These are phyloP conservation scores for Phaeosphaeria sp. DNA, from an alignment of 2,329 filamentous ascomycete genomes.

Conservation along the genomic window DNA sequence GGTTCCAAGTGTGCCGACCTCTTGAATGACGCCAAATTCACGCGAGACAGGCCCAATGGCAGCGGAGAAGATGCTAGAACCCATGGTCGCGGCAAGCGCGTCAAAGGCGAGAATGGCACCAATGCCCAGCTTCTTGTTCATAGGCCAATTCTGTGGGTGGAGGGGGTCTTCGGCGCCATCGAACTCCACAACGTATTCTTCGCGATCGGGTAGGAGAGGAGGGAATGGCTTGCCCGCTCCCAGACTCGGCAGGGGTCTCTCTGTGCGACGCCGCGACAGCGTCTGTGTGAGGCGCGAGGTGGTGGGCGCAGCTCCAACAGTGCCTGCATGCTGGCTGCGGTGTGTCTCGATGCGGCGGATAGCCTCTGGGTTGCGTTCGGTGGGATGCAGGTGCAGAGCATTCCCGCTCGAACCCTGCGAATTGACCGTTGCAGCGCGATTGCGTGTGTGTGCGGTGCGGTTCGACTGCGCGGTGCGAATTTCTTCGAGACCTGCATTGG, in stretches of 20 bases:
- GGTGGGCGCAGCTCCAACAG: slow-evolving; percentile 63
- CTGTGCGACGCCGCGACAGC: slow-evolving; percentile 43
- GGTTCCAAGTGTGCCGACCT: slow-evolving; percentile 44
- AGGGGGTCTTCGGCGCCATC: slow-evolving; percentile 82
- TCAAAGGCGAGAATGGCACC: slow-evolving; percentile 75
- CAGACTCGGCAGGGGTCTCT: slow-evolving; percentile 69
- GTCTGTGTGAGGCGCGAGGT: slow-evolving; percentile 53
- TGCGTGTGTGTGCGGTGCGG: slow-evolving; percentile 9
- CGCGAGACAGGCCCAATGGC: slow-evolving; percentile 35
- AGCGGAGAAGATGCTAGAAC: slow-evolving; percentile 55
- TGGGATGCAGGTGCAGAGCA: slow-evolving; percentile 39
- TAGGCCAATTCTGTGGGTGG: slow-evolving; percentile 87
- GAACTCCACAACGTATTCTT: slow-evolving; percentile 84
- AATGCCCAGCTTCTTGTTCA: slow-evolving; percentile 76
- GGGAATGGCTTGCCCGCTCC: slow-evolving; percentile 77
- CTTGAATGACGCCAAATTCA: slow-evolving; percentile 38
- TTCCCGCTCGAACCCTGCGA: slow-evolving; percentile 28
- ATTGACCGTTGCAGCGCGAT: slow-evolving; percentile 25
- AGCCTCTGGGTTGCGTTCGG: slow-evolving; percentile 72
- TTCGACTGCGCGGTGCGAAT: slow-evolving; percentile 36
- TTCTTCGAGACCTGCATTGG: slow-evolving; percentile 31
- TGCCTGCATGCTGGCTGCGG: slow-evolving; percentile 72
- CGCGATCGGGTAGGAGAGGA: slow-evolving; percentile 70
- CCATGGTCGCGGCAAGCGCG: slow-evolving; percentile 74
- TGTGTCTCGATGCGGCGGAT: slow-evolving; percentile 76